Evolutionary conservation across 192 early-diverging fungal genomes (phyloP).

Genomic region (Umbelopsis ramanniana): DNA sequence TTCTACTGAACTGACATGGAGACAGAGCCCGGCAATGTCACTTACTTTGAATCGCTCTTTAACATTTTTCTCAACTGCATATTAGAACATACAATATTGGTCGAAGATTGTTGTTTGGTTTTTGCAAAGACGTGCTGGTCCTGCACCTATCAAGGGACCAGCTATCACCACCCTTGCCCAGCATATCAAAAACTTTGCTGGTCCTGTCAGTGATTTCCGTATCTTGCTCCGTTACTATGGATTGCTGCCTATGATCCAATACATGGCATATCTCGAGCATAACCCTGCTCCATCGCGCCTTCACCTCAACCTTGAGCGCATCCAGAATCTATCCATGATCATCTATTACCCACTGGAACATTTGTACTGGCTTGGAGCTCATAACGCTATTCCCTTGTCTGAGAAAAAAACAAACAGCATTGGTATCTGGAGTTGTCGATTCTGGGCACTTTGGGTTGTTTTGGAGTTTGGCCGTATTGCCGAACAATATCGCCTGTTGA

Average conservation of each 20-base stretch:
- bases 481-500: constrained; percentile 66
- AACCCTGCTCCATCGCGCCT: constrained; percentile 67
- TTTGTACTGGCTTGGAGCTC: constrained; percentile 89
- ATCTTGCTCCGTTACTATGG: constrained; percentile 88
- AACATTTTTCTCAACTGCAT: not conserved
- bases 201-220: constrained; percentile 90
- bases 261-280: constrained; percentile 79
- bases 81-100: constrained; percentile 88
- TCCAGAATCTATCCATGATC: constrained; percentile 87
- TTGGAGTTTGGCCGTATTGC: constrained; percentile 86
- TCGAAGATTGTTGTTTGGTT: constrained; percentile 90
- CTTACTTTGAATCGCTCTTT: not conserved
- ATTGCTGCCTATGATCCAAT: constrained; percentile 86
- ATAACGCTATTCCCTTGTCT: constrained; percentile 79
- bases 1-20: not conserved
- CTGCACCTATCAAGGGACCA: constrained; percentile 31
- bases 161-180: constrained; percentile 60
- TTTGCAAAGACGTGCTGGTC: constrained; percentile 41
- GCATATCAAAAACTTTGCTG: constrained; percentile 78
- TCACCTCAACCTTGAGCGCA: constrained; percentile 72
- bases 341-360: constrained; percentile 98
- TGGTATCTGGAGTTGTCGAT: constrained; percentile 93
- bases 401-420: constrained; percentile 74
- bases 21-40: not conserved
- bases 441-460: constrained; percentile 94